Evolutionary conservation across 2,329 filamentous ascomycete genomes (phyloP), one percentile per base, ranked within the genome.

Genomic region (Hypomyces rosellus): DNA sequence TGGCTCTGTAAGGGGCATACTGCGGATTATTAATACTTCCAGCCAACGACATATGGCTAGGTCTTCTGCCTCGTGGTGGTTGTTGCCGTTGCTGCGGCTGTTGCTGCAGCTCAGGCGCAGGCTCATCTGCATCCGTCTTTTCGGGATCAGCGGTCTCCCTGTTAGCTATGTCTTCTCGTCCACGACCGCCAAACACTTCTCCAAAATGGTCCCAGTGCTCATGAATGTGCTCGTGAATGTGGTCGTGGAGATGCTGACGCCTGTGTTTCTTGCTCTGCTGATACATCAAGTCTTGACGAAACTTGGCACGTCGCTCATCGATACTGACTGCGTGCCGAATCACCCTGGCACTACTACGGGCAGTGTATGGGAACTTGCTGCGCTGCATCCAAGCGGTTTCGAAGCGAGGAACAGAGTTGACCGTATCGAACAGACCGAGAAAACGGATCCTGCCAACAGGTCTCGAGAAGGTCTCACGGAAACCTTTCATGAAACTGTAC

Each of bases 361-460:
- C 78, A 0, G 79, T 82, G 61, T 86, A 87, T 0, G 86, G 86
- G 39, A 89, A 89, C 62, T 85, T 89, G 61, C 78, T 88, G 36
- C 88, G 79, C 61, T 88, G 80, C 85, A 92, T 91, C 80, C 84
- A 88, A 0, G 78, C 76, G 2, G 75, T 80, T 65, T 93, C 88
- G 52, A 93, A 93, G 3, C 79, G 76, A 1, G 87, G 86, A 0
- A 91, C 86, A 13, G 84, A 88, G 60, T 91, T 91, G 55, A 92
- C 88, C 0, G 86, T 90, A 58, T 92, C 88, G 55, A 92, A 93
- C 0, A 93, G 74, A 0, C 88, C 88, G 1, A 93, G 72, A 57
- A 92, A 91, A 2, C 78, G 77, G 54, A 92, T 89, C 1, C 85
- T 77, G 11, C 82, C 77, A 2, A 90, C 85, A 0, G 87, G 87